Evolutionary conservation across 208 protist species (phyloP), one percentile per base, ranked within the genome.

Genomic region (Crithidia sp.): DNA sequence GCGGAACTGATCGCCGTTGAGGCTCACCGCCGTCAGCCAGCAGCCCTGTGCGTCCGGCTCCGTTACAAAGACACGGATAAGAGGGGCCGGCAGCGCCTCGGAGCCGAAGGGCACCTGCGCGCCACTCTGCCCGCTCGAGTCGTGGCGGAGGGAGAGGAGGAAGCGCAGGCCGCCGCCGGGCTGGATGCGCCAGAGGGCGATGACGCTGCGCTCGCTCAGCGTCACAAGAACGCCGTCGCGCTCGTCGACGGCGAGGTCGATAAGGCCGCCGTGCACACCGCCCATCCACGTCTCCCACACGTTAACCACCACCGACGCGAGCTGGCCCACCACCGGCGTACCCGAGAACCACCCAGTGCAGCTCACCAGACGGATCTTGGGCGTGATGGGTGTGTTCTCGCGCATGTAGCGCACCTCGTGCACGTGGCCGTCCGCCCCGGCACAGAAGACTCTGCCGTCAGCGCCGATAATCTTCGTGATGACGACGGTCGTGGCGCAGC

Each of bases 1-100:
- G 49, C 88, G 93, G 50, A 92, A 94, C 73, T 93, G 89, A 16
- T 95, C 89, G 13, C 93, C 93, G 69, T 91, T 94, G 60, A 82
- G 66, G 17, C 86, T 82, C 49, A 88, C 72, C 28, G 84, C 87
- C 64, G 91, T 70, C 39, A 97, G 80, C 3, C 82, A 86, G 71
- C 86, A 95, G 56, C 83, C 88, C 47, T 93, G 85, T 44, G 79
- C 79, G 67, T 92, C 84, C 0, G 86, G 72, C 12, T 91, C 82
- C 7, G 88, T 85, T 71, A 87, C 83, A 64, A 94, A 97, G 39
- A 97, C 76, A 41, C 81, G 81, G 37, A 83, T 74, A 37, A 97
- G 80, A 28, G 28, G 28, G 28, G 1, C 28, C 59, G 79, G 59
- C 19, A 50, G 50, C 50, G 66, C 40, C 44, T 67, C 74, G 13